phyloP scores from a whole-genome alignment of 2,329 filamentous ascomycete genomes.

The Sclerotinia trifoliorum region DNA sequence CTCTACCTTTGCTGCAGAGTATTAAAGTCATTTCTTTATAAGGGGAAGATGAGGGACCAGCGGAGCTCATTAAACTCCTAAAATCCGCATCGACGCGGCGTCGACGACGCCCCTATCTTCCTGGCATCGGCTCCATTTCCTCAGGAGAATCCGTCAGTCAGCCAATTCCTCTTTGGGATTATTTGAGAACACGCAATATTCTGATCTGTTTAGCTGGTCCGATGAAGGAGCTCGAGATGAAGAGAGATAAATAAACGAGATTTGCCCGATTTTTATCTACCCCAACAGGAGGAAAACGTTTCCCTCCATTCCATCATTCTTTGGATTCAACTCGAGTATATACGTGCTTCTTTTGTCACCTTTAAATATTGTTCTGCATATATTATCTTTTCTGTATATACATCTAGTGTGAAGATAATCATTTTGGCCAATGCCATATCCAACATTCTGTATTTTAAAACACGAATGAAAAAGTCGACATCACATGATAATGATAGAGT shows the following conservation, averaged over 20 bases:
- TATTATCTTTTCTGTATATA: too few species aligned
- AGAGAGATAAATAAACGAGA: background rate
- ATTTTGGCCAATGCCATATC: too few species aligned
- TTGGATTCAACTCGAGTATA: background rate
- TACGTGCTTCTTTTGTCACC: background rate
- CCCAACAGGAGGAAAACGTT: background rate
- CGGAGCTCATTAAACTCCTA: too few species aligned
- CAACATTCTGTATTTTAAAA: too few species aligned
- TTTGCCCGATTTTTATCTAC: background rate
- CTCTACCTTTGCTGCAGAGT: background rate
- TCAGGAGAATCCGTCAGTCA: background rate
- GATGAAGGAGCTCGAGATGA: background rate
- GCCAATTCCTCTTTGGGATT: background rate
- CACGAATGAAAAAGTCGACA: too few species aligned
- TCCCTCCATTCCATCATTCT: background rate
- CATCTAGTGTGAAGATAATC: too few species aligned
- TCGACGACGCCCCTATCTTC: too few species aligned
- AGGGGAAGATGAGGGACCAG: too few species aligned
- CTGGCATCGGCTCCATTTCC: too few species aligned
- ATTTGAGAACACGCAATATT: background rate
- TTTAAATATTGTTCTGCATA: background rate
- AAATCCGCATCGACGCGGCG: too few species aligned
- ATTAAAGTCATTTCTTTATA: background rate
- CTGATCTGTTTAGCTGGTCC: background rate
- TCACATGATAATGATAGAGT: too few species aligned